Percentiles rank a stretch among this genome's conserved stretches.
These are phyloP conservation scores for Cryptomeria japonica DNA, from an alignment of 75 land plant genomes.

Conservation along the genomic window DNA sequence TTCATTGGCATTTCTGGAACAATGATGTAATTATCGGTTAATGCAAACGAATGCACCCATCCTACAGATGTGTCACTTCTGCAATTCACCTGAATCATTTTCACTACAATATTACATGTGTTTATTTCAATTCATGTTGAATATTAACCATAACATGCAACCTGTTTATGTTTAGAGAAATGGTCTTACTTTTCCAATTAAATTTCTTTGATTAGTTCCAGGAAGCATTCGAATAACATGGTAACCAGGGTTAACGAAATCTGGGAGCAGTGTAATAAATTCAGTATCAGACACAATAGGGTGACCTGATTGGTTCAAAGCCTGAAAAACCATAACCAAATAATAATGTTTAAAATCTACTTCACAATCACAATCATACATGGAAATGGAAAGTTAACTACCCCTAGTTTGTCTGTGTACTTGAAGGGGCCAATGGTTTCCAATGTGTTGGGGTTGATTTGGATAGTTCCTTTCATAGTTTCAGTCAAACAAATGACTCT, in stretches of 20 bases:
- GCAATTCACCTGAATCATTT: slow-evolving; percentile 46
- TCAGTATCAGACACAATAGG: slow-evolving; percentile 71
- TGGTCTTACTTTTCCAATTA: slow-evolving; percentile 48
- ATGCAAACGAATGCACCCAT: slow-evolving; percentile 86
- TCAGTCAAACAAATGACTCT: slow-evolving; percentile 78
- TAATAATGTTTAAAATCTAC: background rate
- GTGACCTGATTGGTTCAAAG: slow-evolving; percentile 66
- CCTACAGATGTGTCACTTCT: slow-evolving; percentile 67
- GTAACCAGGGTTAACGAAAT: slow-evolving; percentile 72
- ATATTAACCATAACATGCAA: too few relatives aligned
- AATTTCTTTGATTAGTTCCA: slow-evolving; percentile 65
- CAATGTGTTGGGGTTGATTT: slow-evolving; percentile 63
- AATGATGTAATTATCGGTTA: slow-evolving; percentile 64
- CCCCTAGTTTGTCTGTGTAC: slow-evolving; percentile 47
- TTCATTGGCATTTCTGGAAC: slow-evolving; percentile 85
- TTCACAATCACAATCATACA: background rate
- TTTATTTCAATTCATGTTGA: too few relatives aligned
- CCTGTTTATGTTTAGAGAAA: too few relatives aligned
- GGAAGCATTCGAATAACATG: slow-evolving; percentile 66
- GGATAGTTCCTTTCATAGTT: slow-evolving; percentile 62
- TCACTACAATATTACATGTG: too few relatives aligned
- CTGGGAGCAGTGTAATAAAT: slow-evolving; percentile 71
- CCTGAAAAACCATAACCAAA: slow-evolving; percentile 9
- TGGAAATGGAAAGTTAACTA: background rate
- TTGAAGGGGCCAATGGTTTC: slow-evolving; percentile 70